Evolutionary conservation across 805 yeast genomes (phyloP), one percentile per base, ranked within the genome.

Genomic region (Pichia ethanolica): DNA sequence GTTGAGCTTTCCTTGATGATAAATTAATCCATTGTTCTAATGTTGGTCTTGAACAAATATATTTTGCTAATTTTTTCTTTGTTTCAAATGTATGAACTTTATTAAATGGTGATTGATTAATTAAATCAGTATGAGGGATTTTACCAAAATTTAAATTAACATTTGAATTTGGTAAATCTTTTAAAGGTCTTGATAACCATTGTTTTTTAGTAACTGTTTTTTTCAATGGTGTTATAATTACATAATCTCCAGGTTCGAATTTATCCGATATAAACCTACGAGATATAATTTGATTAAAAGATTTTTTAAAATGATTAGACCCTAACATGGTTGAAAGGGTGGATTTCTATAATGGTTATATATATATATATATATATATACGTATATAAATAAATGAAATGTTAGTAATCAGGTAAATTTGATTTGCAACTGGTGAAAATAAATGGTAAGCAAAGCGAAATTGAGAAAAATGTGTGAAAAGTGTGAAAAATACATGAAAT

Each of bases 1-100:
- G 81, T 53, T 73, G 78, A 0, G 79, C 81, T 38, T 66, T 71
- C 44, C 81, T 63, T 33, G 58, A 58, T 7, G 68, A 58, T 33
- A 71, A 47, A 33, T 62, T 67, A 34, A 77, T 62, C 53, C 71
- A 77, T 47, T 76, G 79, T 45, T 75, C 80, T n/a, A 74, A 59
- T 0, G 75, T 66, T 3, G 78, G 76, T 8, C 60, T 59, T 1
- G 69, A 62, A 7, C 66, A 62, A 8, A 70, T 62, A 51, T 65
- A 72, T 42, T 67, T 60, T 45, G 54, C 52, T 7, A 45, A 43
- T 32, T 47, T 53, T 12, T 51, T 53, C 11, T 52, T 35, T 14
- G 56, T 54, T 12, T 49, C 44, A 7, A 55, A 48, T 3, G 57
- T 52, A 14, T 56, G 52, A 6, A 62, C 55, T 14, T 67, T 54